Evolutionary conservation across 306 rosid genomes (phyloP).

Genomic region (Pyrus communis): DNA sequence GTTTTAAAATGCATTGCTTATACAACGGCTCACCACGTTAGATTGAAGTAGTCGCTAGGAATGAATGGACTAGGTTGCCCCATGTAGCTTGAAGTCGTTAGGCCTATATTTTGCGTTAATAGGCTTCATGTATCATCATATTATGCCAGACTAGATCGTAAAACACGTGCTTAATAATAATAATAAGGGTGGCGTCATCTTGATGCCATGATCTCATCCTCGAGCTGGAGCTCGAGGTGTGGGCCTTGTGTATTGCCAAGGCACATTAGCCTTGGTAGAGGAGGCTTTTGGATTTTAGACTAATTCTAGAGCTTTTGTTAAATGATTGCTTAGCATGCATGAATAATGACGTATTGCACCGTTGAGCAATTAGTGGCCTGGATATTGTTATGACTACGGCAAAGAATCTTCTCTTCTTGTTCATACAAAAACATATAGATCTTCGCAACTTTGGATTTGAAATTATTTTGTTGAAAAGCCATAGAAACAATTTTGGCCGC

Average conservation of each 20-base stretch:
- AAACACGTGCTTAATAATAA: no score
- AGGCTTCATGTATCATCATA: no score
- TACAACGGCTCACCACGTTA: no score
- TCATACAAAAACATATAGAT: neutral
- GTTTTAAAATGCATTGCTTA: neutral
- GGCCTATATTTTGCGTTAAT: no score
- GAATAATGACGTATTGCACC: neutral
- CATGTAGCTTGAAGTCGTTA: neutral
- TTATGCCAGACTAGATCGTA: no score
- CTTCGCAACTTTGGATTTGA: neutral
- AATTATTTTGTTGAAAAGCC: neutral
- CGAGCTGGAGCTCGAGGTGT: no score
- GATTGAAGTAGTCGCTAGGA: neutral
- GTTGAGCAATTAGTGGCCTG: neutral
- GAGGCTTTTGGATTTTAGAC: no score
- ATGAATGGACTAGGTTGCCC: neutral
- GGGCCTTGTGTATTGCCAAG: no score
- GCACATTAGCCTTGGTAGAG: no score
- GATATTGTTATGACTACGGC: neutral
- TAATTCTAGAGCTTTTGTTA: no score
- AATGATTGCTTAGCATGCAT: neutral
- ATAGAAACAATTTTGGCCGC: neutral
- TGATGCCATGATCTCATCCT: no score
- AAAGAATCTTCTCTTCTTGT: neutral
- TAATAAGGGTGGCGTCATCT: no score